phyloP scores from a whole-genome alignment of 768 basidiomycete species.

The Pholiota molesta region DNA sequence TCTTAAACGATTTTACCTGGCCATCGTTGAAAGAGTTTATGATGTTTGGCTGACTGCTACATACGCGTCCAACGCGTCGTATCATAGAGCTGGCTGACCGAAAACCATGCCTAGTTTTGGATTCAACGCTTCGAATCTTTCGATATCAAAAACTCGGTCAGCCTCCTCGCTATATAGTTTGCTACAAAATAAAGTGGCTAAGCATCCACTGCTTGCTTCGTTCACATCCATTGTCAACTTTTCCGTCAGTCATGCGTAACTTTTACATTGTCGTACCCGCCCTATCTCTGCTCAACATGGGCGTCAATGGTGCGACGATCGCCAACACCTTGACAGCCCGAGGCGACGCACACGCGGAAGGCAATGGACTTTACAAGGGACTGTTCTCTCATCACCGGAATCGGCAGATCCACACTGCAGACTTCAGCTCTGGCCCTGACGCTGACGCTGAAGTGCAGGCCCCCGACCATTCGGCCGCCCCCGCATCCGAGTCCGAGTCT shows the following conservation, averaged over 20 bases:
- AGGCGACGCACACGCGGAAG: neutral
- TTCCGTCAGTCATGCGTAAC: constrained; percentile 14
- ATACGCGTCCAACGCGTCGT: neutral
- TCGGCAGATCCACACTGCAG: constrained; percentile 26
- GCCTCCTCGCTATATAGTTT: constrained; percentile 11
- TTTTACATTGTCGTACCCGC: constrained; percentile 19
- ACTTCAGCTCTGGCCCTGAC: constrained; percentile 21
- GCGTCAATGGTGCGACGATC: constrained; percentile 22
- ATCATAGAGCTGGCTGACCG: neutral
- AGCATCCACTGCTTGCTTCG: neutral
- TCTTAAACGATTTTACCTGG: too few relatives aligned
- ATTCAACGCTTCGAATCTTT: neutral
- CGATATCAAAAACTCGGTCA: constrained; percentile 4
- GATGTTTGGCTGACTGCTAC: too few relatives aligned
- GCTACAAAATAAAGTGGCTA: too few relatives aligned
- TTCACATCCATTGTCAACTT: neutral
- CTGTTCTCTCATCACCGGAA: neutral
- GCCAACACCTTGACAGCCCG: constrained; percentile 14
- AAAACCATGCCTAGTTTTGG: neutral
- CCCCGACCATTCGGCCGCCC: neutral
- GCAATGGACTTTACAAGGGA: constrained; percentile 2
- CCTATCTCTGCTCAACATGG: constrained; percentile 20
- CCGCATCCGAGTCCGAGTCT: neutral
- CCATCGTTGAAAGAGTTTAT: too few relatives aligned
- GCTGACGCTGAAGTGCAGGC: neutral